phyloP scores from a whole-genome alignment of 495 filamentous ascomycete species.

The Xylaria nigripes region DNA sequence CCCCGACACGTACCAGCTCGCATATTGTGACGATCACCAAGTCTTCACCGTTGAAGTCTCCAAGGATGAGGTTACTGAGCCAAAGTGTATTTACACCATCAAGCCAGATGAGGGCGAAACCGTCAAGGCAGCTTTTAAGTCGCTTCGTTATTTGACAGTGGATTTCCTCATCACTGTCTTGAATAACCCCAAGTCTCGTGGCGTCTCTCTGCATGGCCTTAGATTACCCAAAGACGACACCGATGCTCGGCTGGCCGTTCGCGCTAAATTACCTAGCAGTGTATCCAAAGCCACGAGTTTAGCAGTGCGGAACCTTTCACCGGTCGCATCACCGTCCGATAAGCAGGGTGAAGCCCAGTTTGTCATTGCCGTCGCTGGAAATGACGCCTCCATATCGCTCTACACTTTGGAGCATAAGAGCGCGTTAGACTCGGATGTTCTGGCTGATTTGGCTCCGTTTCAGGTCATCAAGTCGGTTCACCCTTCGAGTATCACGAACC shows the following conservation, averaged over 20 bases:
- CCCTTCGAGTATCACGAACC: conserved; percentile 73
- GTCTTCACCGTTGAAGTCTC: conserved; percentile 51
- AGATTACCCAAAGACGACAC: conserved; percentile 37
- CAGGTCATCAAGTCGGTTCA: conserved; percentile 65
- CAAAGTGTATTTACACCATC: conserved; percentile 52
- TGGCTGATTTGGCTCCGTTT: conserved; percentile 52
- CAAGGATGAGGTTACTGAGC: conserved; percentile 45
- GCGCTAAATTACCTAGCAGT: conserved; percentile 33
- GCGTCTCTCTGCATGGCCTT: conserved; percentile 45
- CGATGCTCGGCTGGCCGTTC: conserved; percentile 35
- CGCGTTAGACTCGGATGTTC: conserved; percentile 38
- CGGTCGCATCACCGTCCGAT: conserved; percentile 34
- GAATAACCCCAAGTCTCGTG: conserved; percentile 40
- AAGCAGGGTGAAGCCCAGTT: conserved; percentile 57
- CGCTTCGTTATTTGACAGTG: conserved; percentile 67
- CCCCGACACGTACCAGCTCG: conserved; percentile 55
- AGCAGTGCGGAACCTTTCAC: conserved; percentile 59
- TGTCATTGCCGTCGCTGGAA: conserved; percentile 72
- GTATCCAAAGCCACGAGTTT: conserved; percentile 55
- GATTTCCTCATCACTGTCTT: conserved; percentile 62
- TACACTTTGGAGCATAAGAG: conserved; percentile 58
- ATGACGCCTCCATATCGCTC: conserved; percentile 71
- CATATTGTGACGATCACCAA: conserved; percentile 74
- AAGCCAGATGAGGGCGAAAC: conserved; percentile 46
- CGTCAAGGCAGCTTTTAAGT: conserved; percentile 49